phyloP scores from a whole-genome alignment of 2,329 filamentous ascomycete species.

The Botrytis pseudocinerea region DNA sequence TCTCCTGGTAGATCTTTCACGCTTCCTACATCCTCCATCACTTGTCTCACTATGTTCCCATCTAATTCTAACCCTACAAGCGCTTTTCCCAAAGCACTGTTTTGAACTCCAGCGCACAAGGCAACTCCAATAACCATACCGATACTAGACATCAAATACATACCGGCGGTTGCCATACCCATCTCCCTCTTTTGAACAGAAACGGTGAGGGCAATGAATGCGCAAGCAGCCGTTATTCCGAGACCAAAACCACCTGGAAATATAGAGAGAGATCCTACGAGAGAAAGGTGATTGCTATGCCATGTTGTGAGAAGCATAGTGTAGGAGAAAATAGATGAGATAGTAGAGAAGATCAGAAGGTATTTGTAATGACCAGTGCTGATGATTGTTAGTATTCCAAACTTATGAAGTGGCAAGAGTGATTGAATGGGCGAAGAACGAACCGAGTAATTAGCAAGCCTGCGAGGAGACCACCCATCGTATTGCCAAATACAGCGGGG shows the following conservation, averaged over 20 bases:
- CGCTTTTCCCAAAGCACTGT: neutral
- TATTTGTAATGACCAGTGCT: conserved; percentile 59
- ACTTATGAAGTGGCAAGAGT: neutral
- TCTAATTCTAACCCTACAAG: conserved; percentile 18
- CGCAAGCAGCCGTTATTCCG: conserved; percentile 48
- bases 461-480: conserved; percentile 60
- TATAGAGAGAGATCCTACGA: conserved; percentile 59
- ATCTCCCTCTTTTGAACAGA: conserved; percentile 48
- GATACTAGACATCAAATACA: conserved; percentile 45
- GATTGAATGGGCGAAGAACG: neutral
- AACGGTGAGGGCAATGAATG: conserved; percentile 52
- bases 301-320: conserved; percentile 56
- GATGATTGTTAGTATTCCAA: neutral
- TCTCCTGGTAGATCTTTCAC: conserved; percentile 26
- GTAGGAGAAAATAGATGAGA: conserved; percentile 54
- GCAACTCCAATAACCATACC: conserved; percentile 34
- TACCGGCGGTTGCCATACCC: conserved; percentile 51
- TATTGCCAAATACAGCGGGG: conserved; percentile 67
- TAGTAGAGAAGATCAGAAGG: conserved; percentile 52
- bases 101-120: conserved; percentile 22
- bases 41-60: conserved; percentile 26
- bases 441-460: conserved; percentile 46
- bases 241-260: conserved; percentile 56
- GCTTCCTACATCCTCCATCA: conserved; percentile 30
- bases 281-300: conserved; percentile 56